Evolutionary conservation across 2,329 filamentous ascomycete genomes (phyloP).

Genomic region (Phymatotrichopsis omnivora): DNA sequence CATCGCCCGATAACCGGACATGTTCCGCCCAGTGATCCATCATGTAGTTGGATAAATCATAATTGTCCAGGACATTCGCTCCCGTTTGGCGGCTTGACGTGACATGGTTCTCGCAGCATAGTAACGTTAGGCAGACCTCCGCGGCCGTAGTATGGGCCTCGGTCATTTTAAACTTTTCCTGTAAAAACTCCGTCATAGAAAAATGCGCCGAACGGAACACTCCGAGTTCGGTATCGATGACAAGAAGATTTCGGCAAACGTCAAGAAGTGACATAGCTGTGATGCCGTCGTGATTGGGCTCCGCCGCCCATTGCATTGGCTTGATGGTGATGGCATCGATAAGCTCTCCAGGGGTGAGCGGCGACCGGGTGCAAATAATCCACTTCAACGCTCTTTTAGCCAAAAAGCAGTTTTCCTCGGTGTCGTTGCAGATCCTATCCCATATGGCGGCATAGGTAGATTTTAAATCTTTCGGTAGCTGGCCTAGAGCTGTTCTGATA

Average conservation of each 20-base stretch:
- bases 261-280: neutral
- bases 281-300: too few species aligned
- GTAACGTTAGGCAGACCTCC: constrained; percentile 1
- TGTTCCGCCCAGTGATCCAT: constrained; percentile 4
- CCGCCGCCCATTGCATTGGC: too few species aligned
- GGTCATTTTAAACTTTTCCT: neutral
- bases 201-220: constrained; percentile 16
- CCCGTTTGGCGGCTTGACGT: too few species aligned
- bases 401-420: neutral
- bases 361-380: constrained; percentile 2
- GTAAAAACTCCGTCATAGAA: constrained; percentile 13
- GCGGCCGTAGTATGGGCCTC: neutral
- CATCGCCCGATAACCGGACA: neutral
- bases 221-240: constrained; percentile 7
- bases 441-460: neutral
- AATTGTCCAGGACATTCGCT: too few species aligned
- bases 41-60: constrained; percentile 1
- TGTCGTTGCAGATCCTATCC: neutral
- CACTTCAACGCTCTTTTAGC: neutral
- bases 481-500: neutral
- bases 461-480: neutral
- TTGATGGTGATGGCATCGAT: constrained; percentile 8
- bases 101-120: too few species aligned
- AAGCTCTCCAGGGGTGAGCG: neutral
- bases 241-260: constrained; percentile 17